These are phyloP conservation scores for Fragilaria crotonensis DNA, from an alignment of 108 stramenopile species.

Conservation along the genomic window DNA sequence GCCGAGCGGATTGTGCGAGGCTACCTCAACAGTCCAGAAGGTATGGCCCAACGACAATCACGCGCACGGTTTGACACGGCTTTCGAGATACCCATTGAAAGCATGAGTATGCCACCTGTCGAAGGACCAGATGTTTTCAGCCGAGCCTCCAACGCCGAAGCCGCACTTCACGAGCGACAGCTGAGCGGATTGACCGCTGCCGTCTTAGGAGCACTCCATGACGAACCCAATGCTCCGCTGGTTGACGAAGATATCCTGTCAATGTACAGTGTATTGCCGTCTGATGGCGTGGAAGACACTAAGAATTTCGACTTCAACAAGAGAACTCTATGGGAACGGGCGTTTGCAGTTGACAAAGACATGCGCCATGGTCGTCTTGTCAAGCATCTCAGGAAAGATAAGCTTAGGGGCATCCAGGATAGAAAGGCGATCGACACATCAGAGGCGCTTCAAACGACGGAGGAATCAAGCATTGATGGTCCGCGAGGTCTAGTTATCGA, in stretches of 20 bases:
- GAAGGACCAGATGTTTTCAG: conserved; percentile 64
- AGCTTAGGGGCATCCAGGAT: conserved; percentile 16
- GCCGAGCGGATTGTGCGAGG: conserved; percentile 58
- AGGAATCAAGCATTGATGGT: conserved; percentile 13
- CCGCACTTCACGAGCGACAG: conserved; percentile 17
- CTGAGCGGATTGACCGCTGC: background rate
- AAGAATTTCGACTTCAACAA: conserved; percentile 60
- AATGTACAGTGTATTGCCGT: conserved; percentile 56
- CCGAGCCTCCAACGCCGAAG: conserved; percentile 51
- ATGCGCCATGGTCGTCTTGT: conserved; percentile 63
- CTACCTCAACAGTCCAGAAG: conserved; percentile 38
- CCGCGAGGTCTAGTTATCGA: conserved; percentile 87
- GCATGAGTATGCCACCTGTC: conserved; percentile 38
- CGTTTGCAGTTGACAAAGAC: conserved; percentile 76
- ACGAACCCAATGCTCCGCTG: conserved; percentile 20
- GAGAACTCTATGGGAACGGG: conserved; percentile 58
- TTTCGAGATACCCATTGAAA: conserved; percentile 2
- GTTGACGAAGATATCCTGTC: conserved; percentile 78
- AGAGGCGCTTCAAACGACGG: conserved; percentile 4
- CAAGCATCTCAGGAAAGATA: conserved; percentile 64
- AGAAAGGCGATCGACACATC: conserved; percentile 5
- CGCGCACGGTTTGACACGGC: background rate
- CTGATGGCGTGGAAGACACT: conserved; percentile 10
- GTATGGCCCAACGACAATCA: conserved; percentile 2
- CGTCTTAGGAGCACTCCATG: background rate